phyloP scores from a whole-genome alignment of 1,284 basidiomycete genomes.

The Termitomyces sp. region DNA sequence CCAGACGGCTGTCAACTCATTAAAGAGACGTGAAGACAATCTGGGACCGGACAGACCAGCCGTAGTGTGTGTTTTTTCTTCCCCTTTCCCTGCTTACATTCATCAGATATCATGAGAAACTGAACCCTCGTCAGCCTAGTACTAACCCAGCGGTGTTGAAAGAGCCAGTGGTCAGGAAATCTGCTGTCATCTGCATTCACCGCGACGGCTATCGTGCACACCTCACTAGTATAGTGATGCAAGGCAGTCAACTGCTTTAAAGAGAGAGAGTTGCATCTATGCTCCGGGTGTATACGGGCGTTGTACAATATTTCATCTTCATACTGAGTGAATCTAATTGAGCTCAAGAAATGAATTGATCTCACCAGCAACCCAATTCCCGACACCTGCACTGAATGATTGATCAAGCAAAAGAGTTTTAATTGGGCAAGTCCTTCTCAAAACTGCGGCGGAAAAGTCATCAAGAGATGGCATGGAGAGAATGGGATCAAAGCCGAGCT shows the following conservation, averaged over 20 bases:
- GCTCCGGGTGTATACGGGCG: slow-evolving; percentile 71
- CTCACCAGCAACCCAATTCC: slow-evolving; percentile 80
- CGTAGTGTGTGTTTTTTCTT: slow-evolving; percentile 47
- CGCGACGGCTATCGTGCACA: slow-evolving; percentile 62
- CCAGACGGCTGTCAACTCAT: slow-evolving; percentile 55
- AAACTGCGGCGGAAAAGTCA: slow-evolving; percentile 48
- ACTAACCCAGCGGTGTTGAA: slow-evolving; percentile 65
- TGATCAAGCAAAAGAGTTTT: slow-evolving; percentile 82
- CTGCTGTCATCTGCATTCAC: slow-evolving; percentile 68
- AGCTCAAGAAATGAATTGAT: background rate
- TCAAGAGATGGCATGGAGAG: slow-evolving; percentile 63
- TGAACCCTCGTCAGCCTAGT: background rate
- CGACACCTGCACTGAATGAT: slow-evolving; percentile 76
- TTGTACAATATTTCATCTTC: slow-evolving; percentile 80
- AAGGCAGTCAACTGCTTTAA: slow-evolving; percentile 47
- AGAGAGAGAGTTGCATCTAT: slow-evolving; percentile 56
- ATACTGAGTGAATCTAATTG: slow-evolving; percentile 1
- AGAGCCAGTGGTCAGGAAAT: slow-evolving; percentile 73
- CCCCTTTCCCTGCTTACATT: slow-evolving; percentile 56
- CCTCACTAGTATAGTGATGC: slow-evolving; percentile 51
- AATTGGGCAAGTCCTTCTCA: slow-evolving; percentile 63
- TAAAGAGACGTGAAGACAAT: slow-evolving; percentile 6
- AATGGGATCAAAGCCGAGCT: slow-evolving; percentile 77
- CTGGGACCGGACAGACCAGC: slow-evolving; percentile 38
- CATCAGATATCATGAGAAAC: slow-evolving; percentile 4